Evolutionary conservation across 2,329 filamentous ascomycete genomes (phyloP).

Genomic region (Ophiosphaerella korrae): DNA sequence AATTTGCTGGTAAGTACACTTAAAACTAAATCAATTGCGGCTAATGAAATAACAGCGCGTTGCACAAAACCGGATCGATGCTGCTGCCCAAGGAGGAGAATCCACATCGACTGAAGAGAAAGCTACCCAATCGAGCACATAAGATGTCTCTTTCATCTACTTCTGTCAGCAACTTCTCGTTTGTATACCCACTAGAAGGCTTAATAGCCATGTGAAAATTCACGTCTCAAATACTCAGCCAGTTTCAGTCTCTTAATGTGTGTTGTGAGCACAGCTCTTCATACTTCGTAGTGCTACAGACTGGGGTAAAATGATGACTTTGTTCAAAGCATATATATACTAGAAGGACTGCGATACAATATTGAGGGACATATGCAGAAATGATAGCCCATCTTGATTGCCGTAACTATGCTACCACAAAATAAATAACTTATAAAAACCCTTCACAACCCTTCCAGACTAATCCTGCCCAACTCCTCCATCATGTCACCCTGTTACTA

Average conservation of each 20-base stretch:
- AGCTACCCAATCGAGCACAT: slow-evolving; percentile 13
- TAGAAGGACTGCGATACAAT: no score
- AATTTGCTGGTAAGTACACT: slow-evolving; percentile 76
- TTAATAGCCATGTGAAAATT: slow-evolving; percentile 16
- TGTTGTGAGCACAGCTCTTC: no score
- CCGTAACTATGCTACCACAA: no score
- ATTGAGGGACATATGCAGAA: no score
- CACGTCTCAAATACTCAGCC: not conserved
- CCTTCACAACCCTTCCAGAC: no score
- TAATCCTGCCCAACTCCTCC: no score
- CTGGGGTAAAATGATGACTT: no score
- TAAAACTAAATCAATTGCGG: not conserved
- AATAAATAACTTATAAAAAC: no score
- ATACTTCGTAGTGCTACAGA: no score
- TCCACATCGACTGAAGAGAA: slow-evolving; percentile 26
- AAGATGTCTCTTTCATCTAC: not conserved
- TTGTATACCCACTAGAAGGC: slow-evolving; percentile 38
- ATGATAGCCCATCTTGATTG: no score
- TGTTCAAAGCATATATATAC: no score
- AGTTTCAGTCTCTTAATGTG: no score
- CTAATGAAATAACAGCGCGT: slow-evolving; percentile 46
- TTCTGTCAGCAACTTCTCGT: slow-evolving; percentile 1
- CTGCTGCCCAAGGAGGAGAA: slow-evolving; percentile 28
- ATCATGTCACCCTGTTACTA: not conserved
- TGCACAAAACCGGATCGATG: slow-evolving; percentile 50